A percentile compares a stretch with the other conserved stretches of the same genome.
phyloP scores from a whole-genome alignment of 768 basidiomycete species.

The Pulveroboletus ravenelii region DNA sequence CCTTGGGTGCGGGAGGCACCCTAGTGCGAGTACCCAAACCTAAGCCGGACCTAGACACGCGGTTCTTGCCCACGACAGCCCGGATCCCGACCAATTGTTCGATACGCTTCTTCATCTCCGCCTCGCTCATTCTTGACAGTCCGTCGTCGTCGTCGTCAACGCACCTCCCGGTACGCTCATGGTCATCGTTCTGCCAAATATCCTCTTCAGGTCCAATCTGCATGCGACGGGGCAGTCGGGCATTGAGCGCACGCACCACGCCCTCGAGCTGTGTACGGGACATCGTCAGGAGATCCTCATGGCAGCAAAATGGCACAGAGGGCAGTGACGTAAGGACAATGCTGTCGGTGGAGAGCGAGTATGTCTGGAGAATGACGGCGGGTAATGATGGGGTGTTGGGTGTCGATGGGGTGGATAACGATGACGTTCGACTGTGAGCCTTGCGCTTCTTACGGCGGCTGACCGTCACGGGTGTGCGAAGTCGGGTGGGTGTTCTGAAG shows the following conservation, averaged over 20 bases:
- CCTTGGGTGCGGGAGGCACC: constrained; percentile 33
- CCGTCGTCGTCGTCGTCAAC: constrained; percentile 6
- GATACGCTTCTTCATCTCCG: constrained; percentile 49
- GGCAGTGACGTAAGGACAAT: constrained; percentile 61
- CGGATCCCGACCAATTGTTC: constrained; percentile 60
- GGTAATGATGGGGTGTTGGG: constrained; percentile 16
- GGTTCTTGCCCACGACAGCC: constrained; percentile 28
- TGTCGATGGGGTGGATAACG: constrained; percentile 5
- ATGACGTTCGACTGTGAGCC: constrained; percentile 8
- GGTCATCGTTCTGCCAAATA: constrained; percentile 9
- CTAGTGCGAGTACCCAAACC: constrained; percentile 8
- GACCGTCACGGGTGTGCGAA: constrained; percentile 18
- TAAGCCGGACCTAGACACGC: constrained; percentile 22
- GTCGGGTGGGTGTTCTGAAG: constrained; percentile 22
- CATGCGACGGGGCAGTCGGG: constrained; percentile 47
- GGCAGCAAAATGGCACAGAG: constrained; percentile 63
- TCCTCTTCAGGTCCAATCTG: constrained; percentile 42
- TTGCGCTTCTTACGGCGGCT: constrained; percentile 19
- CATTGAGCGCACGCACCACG: constrained; percentile 54
- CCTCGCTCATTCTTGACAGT: constrained; percentile 31
- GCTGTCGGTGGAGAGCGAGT: constrained; percentile 44
- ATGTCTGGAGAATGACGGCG: constrained; percentile 57
- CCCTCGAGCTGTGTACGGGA: constrained; percentile 44
- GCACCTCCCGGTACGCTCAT: background rate
- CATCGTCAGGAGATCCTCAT: constrained; percentile 70